Evolutionary conservation across 73 alveolate species (phyloP).

Genomic region (Tetrahymena borealis): DNA sequence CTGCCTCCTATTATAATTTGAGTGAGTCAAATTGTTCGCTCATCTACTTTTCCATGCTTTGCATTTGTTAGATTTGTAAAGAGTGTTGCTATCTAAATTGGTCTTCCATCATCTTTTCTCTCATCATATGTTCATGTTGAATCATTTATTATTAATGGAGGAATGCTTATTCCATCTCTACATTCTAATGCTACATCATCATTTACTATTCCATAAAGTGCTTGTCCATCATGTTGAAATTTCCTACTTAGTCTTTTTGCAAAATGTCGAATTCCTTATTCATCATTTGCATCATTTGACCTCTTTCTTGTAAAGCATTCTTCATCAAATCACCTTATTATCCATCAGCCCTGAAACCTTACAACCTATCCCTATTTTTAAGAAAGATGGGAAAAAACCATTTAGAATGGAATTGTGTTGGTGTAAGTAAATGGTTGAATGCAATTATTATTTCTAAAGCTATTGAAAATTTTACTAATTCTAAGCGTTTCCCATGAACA

Average conservation of each 20-base stretch:
- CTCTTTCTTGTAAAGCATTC: neutral
- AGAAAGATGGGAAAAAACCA: neutral
- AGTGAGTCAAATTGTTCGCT: neutral
- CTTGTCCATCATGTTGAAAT: neutral
- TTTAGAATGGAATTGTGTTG: neutral
- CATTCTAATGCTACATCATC: neutral
- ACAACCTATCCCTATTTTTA: neutral
- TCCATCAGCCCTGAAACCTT: neutral
- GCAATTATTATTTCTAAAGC: constrained; percentile 3
- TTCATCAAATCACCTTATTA: neutral
- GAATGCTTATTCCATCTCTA: neutral
- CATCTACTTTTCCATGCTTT: neutral
- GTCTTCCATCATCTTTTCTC: neutral
- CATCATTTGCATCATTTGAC: neutral
- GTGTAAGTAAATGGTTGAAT: neutral
- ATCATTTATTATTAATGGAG: neutral
- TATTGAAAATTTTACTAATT: constrained; percentile 16
- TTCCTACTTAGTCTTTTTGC: neutral
- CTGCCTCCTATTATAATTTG: neutral
- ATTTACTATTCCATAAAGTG: neutral
- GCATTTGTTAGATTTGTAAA: neutral
- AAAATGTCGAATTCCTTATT: neutral
- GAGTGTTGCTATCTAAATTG: neutral
- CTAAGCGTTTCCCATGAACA: constrained; percentile 34
- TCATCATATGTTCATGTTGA: neutral